A percentile compares a stretch with the other conserved stretches of the same genome.
Evolutionary conservation across 2,329 filamentous ascomycete genomes (phyloP).

Genomic region (Cladosporium halotolerans): DNA sequence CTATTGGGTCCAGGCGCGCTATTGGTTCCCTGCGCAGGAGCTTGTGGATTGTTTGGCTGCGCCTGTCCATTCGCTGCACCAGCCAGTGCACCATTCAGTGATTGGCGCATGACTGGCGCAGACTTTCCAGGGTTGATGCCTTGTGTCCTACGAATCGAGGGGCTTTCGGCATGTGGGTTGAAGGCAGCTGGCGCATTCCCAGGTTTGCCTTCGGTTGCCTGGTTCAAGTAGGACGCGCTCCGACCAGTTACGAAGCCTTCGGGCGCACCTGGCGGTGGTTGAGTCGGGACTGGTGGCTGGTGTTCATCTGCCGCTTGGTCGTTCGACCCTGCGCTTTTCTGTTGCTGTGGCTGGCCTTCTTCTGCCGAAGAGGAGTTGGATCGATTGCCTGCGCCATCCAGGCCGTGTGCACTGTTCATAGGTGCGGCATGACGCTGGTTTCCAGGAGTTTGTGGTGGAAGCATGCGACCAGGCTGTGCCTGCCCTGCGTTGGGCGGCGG

Average conservation of each 20-base stretch:
- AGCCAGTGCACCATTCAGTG: slow-evolving; percentile 10
- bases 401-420: background rate
- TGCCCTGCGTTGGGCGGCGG: slow-evolving; percentile 20
- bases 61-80: slow-evolving; percentile 8
- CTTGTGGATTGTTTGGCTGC: slow-evolving; percentile 12
- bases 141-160: slow-evolving; percentile 81
- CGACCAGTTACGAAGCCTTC: slow-evolving; percentile 43
- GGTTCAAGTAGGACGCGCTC: slow-evolving; percentile 36
- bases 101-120: slow-evolving; percentile 58
- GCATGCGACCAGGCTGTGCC: slow-evolving; percentile 18
- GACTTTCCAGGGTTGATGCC: slow-evolving; percentile 77
- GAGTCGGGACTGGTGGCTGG: slow-evolving; percentile 19
- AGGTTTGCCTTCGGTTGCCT: slow-evolving; percentile 27
- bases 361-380: slow-evolving; percentile 28
- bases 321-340: background rate
- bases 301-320: slow-evolving; percentile 12
- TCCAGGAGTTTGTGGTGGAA: slow-evolving; percentile 24
- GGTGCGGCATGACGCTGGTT: slow-evolving; percentile 17
- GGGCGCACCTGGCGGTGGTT: slow-evolving; percentile 28
- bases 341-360: slow-evolving; percentile 12
- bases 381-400: slow-evolving; percentile 19
- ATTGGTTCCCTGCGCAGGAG: slow-evolving; percentile 8
- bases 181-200: slow-evolving; percentile 33
- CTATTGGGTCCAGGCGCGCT: slow-evolving; percentile 18
- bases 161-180: slow-evolving; percentile 48